Base-by-base conservation (phyloP, 2,329 filamentous ascomycete genomes). In the Botrytis fragariae region DNA sequence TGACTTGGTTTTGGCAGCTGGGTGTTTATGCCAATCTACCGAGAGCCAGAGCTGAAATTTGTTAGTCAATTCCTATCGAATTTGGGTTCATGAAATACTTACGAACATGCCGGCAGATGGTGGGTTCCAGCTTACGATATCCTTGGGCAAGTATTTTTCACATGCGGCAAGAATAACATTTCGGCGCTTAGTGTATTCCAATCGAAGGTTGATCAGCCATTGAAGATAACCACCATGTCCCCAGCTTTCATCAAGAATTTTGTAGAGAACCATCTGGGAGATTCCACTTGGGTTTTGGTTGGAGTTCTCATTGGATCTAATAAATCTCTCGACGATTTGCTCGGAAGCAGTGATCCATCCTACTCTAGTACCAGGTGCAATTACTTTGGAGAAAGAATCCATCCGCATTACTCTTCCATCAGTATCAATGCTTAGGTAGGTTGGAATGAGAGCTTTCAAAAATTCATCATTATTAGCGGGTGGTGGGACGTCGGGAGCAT, bases 301-400 rank as follows among this genome's bases (percentile, higher is more conserved):
- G 57, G 90, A 92, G 35, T 92, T 89, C 83, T 99, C 96, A 76
- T 91, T 91, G 82, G 97, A 93, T 48, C 74, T 71, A 29, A 74
- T 37, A 45, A 75, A 97, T 57, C 92, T 88, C 82, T 97, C 93
- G 73, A 97, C 85, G 74, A 99, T 87, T 84, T 98, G 92, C 79
- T 92, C 91, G 2, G 93, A 93, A 0, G 91, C 95, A 0, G 95
- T 97, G 74, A 98, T 88, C 95, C 96, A 99, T 60, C 95, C 95
- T 59, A 92, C 84, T 62, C 95, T 89, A 22, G 92, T 90, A 14
- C 95, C 95, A 0, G 95, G 95, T 0, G 94, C 88, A 45, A 97
- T 86, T 1, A 97, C 93, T 84, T 98, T 98, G 79, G 93, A 97
- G 84, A 98, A 97, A 0, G 94, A 97, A 81, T 98, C 95, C 83